Evolutionary conservation across 331 rosid species (phyloP).

Genomic region (Ulmus americana): DNA sequence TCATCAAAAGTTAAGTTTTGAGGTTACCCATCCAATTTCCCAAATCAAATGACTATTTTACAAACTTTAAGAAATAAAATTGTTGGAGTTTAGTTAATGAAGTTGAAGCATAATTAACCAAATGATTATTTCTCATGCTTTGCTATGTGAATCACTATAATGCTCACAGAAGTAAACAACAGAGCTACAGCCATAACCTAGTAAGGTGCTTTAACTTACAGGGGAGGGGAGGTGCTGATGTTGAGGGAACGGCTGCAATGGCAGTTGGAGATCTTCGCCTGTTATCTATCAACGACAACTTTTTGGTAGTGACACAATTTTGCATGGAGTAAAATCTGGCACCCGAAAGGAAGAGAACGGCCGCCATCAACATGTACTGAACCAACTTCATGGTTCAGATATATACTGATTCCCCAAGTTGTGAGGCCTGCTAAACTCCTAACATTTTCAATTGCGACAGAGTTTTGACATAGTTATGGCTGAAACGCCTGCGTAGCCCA

Average conservation of each 20-base stretch:
- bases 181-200: background rate
- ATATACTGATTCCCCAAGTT: background rate
- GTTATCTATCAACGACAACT: background rate
- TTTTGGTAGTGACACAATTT: background rate
- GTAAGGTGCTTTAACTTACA: background rate
- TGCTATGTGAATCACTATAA: background rate
- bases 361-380: background rate
- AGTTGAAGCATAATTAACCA: background rate
- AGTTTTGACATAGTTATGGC: constrained; percentile 4
- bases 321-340: background rate
- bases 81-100: too few relatives aligned
- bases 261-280: background rate
- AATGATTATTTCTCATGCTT: background rate
- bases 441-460: background rate
- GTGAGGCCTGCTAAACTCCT: background rate
- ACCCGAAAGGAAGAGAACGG: background rate
- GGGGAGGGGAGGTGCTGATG: background rate
- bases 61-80: too few relatives aligned
- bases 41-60: too few relatives aligned
- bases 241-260: background rate
- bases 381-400: background rate
- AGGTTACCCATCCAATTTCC: too few relatives aligned
- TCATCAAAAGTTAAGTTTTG: too few relatives aligned
- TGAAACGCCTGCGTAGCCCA: constrained; percentile 51
- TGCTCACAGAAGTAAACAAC: background rate